phyloP scores from a whole-genome alignment of 495 filamentous ascomycete genomes.

The Daldinia concentrica region DNA sequence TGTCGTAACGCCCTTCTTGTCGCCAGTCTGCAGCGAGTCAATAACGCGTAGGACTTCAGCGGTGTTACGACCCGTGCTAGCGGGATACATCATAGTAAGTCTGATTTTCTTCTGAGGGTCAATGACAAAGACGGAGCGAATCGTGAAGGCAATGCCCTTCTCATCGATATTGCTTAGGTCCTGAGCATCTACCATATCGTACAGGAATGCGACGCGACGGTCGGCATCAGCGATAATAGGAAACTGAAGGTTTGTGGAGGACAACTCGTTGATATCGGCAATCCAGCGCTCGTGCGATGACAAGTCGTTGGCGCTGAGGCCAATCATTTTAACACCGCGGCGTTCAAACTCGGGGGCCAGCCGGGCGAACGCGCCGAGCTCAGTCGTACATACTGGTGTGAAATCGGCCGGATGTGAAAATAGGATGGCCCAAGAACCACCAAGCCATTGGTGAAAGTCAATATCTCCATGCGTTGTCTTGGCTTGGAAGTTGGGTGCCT shows the following conservation, averaged over 20 bases:
- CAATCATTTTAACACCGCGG: slow-evolving; percentile 94
- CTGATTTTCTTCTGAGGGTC: slow-evolving; percentile 98
- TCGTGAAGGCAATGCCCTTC: slow-evolving; percentile 97
- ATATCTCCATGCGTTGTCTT: slow-evolving; percentile 90
- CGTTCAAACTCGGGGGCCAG: slow-evolving; percentile 94
- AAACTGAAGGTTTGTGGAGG: slow-evolving; percentile 79
- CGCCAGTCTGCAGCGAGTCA: slow-evolving; percentile 94
- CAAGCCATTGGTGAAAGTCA: slow-evolving; percentile 96
- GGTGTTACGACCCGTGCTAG: slow-evolving; percentile 94
- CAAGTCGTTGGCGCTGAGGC: slow-evolving; percentile 83
- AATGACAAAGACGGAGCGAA: slow-evolving; percentile 98
- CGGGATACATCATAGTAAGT: slow-evolving; percentile 93
- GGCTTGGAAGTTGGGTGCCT: slow-evolving; percentile 92
- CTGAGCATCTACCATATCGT: slow-evolving; percentile 93
- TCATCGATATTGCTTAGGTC: slow-evolving; percentile 82
- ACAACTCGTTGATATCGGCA: slow-evolving; percentile 93
- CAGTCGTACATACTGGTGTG: slow-evolving; percentile 96
- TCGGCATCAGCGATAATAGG: slow-evolving; percentile 98
- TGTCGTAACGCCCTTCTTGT: slow-evolving; percentile 91
- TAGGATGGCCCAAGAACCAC: slow-evolving; percentile 90
- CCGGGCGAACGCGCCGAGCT: slow-evolving; percentile 96
- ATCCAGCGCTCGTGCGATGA: slow-evolving; percentile 77
- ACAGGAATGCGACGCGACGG: slow-evolving; percentile 85
- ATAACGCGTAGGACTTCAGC: slow-evolving; percentile 94
- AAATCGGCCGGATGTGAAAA: slow-evolving; percentile 97